These are phyloP conservation scores for Podaxis mareebaensis DNA, from an alignment of 768 basidiomycete species.

Conservation along the genomic window DNA sequence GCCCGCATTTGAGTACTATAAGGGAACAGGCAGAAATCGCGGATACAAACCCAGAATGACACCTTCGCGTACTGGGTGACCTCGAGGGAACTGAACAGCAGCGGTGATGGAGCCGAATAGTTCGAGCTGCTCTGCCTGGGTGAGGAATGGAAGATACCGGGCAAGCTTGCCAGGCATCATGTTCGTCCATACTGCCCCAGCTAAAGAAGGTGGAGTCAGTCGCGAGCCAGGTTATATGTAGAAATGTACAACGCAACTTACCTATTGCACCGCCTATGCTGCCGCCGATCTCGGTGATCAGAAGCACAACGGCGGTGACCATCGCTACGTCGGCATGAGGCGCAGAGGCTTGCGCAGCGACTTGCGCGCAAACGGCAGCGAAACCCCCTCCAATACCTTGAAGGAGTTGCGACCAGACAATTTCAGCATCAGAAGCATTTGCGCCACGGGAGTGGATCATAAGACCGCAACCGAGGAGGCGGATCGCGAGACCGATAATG, in stretches of 20 bases:
- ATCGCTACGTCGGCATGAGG: slow-evolving; percentile 66
- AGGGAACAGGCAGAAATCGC: not conserved
- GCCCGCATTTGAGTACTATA: not conserved
- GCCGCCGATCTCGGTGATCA: slow-evolving; percentile 69
- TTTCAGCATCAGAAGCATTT: slow-evolving; percentile 49
- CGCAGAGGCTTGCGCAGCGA: slow-evolving; percentile 66
- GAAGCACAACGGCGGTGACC: slow-evolving; percentile 65
- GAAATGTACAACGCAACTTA: slow-evolving; percentile 23
- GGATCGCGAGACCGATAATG: slow-evolving; percentile 56
- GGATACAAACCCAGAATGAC: slow-evolving; percentile 52
- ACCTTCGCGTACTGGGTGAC: slow-evolving; percentile 62
- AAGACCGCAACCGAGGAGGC: slow-evolving; percentile 61
- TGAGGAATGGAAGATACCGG: slow-evolving; percentile 51
- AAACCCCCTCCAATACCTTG: slow-evolving; percentile 78
- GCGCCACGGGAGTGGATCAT: slow-evolving; percentile 75
- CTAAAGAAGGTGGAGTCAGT: slow-evolving; percentile 26
- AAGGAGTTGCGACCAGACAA: slow-evolving; percentile 68
- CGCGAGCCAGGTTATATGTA: not conserved
- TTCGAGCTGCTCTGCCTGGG: slow-evolving; percentile 39
- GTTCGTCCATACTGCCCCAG: slow-evolving; percentile 66
- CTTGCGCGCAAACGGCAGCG: slow-evolving; percentile 55
- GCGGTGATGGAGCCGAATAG: slow-evolving; percentile 58
- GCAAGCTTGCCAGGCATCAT: slow-evolving; percentile 65
- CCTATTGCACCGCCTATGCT: slow-evolving; percentile 66
- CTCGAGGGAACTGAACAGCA: slow-evolving; percentile 48